phyloP scores from a whole-genome alignment of 352 stramenopile genomes.

The Phytopythium cucurbitacearum region DNA sequence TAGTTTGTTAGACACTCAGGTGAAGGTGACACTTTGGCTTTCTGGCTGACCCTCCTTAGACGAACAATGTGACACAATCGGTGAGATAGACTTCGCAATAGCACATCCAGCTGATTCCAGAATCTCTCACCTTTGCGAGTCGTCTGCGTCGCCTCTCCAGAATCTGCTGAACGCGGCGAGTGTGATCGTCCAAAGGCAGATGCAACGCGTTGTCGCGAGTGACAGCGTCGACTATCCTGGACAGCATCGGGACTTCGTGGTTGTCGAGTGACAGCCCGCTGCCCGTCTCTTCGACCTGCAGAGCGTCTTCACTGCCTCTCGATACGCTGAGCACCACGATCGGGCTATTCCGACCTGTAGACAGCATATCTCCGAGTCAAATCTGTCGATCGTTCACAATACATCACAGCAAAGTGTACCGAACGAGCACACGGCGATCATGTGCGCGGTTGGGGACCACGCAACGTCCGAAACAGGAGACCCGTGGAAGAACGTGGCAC shows the following conservation, averaged over 20 bases:
- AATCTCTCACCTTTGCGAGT: constrained; percentile 29
- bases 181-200: constrained; percentile 11
- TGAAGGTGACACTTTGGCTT: not conserved
- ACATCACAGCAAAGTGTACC: constrained; percentile 16
- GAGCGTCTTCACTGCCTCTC: constrained; percentile 33
- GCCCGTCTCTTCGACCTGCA: constrained; percentile 10
- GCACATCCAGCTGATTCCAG: not conserved
- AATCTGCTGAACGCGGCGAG: constrained; percentile 35
- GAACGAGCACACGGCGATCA: constrained; percentile 61
- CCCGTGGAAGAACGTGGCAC: constrained; percentile 45
- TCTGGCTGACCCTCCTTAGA: no score
- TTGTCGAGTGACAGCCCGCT: not conserved
- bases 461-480: constrained; percentile 48
- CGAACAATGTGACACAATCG: no score
- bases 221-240: constrained; percentile 7
- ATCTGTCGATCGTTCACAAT: not conserved
- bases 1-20: not conserved
- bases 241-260: constrained; percentile 8
- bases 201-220: constrained; percentile 9
- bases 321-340: constrained; percentile 57
- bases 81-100: no score
- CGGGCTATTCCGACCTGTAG: constrained; percentile 40
- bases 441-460: constrained; percentile 57
- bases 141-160: constrained; percentile 41
- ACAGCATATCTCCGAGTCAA: not conserved